Evolutionary conservation across 83 land plant species (phyloP).

Genomic region (Larix sibirica): DNA sequence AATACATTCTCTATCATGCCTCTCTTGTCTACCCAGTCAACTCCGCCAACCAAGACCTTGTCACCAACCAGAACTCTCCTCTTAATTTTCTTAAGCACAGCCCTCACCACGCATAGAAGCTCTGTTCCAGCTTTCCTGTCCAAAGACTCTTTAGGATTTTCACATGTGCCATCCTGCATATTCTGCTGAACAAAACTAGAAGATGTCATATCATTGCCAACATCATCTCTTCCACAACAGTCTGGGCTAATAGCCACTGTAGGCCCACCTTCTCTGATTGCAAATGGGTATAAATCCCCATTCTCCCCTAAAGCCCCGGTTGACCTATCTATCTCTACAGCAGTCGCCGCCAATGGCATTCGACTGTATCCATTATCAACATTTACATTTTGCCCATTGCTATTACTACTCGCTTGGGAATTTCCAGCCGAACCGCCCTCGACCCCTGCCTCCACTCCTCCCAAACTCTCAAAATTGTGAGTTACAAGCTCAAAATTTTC

Average conservation of each 20-base stretch:
- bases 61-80: constrained; percentile 92
- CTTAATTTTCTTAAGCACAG: constrained; percentile 92
- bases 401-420: background rate
- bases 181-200: background rate
- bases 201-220: background rate
- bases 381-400: background rate
- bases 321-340: background rate
- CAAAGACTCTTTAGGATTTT: background rate
- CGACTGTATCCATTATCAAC: background rate
- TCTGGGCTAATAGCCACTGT: background rate
- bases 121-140: constrained; percentile 50
- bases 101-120: constrained; percentile 88
- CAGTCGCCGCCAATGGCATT: background rate
- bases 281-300: background rate
- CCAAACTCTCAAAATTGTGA: too few relatives aligned
- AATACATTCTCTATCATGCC: constrained; percentile 95
- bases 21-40: constrained; percentile 87
- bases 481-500: background rate
- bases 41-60: constrained; percentile 85
- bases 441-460: too few relatives aligned
- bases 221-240: background rate
- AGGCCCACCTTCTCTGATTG: background rate
- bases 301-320: background rate
- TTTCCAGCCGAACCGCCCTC: background rate
- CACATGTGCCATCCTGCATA: background rate